A percentile compares a stretch with the other conserved stretches of the same genome.
These are phyloP conservation scores for Hypoxylon fuscum DNA, from an alignment of 495 filamentous ascomycete genomes.

Conservation along the genomic window DNA sequence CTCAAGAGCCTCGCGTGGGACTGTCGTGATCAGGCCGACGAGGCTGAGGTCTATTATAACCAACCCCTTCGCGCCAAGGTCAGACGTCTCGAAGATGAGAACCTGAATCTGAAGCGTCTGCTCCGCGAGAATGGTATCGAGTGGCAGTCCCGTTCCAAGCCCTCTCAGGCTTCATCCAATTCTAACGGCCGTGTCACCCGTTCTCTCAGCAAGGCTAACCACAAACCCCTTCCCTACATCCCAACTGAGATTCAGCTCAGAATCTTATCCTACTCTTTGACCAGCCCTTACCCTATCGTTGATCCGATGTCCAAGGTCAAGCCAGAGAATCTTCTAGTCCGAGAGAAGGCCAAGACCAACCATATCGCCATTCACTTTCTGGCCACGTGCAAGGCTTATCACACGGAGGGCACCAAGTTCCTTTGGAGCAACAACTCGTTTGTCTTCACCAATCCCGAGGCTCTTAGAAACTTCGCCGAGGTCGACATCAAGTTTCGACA, in stretches of 20 bases:
- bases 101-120: conserved; percentile 48
- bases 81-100: conserved; percentile 47
- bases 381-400: conserved; percentile 53
- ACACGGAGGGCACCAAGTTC: conserved; percentile 50
- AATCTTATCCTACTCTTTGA: conserved; percentile 56
- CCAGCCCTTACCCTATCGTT: conserved; percentile 53
- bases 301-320: conserved; percentile 55
- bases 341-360: conserved; percentile 47
- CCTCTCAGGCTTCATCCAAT: conserved; percentile 3
- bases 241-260: conserved; percentile 55
- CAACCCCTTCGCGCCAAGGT: conserved; percentile 49
- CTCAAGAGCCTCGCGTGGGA: conserved; percentile 46
- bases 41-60: conserved; percentile 52
- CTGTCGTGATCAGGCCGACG: conserved; percentile 53
- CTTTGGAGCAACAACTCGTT: conserved; percentile 58
- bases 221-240: conserved; percentile 45
- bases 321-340: conserved; percentile 41
- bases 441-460: conserved; percentile 54
- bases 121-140: conserved; percentile 51
- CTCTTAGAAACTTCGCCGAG: conserved; percentile 51
- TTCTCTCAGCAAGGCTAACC: conserved; percentile 18
- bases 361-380: conserved; percentile 54
- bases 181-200: conserved; percentile 26
- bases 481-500: conserved; percentile 45
- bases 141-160: conserved; percentile 43